Evolutionary conservation across 176 grass and related monocot species (phyloP), one percentile per base, ranked within the genome.

Genomic region (Leersia perrieri): DNA sequence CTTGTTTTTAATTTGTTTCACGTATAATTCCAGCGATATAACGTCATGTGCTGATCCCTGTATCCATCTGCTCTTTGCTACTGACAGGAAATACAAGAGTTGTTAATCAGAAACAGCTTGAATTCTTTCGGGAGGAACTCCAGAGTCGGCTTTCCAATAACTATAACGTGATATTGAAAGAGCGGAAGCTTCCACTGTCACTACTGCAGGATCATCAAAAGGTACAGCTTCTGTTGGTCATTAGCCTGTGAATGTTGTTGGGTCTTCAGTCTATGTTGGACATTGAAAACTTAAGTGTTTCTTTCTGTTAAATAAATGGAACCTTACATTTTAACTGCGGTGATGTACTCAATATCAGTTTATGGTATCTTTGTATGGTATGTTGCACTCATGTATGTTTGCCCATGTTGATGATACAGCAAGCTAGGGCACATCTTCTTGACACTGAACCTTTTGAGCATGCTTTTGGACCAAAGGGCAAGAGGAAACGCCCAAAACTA

Each of bases 381-480:
- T 34, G 3, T 65, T 70, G 55, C 71, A 65, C 25, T 76, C 62
- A 80, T 63, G 7, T 33, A 70, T 60, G 40, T 76, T 64, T 28
- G 27, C 28, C 75, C 67, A 3, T 75, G 7, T 85, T 81, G 39
- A 86, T 86, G 33, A 77, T 90, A 69, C 86, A 98, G 95, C 90
- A 94, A 89, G 90, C 92, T 5, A 94, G 84, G 62, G 86, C 95
- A 10, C 95, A 95, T 86, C 86, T 98, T 80, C 92, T 98, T 86
- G 90, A 98, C n/a, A 81, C 80, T 10, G 78, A 98, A 63, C 86
- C 92, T 63, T 98, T 98, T 91, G 79, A 87, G 28, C 88, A 95
- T 91, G 92, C 88, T 62, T 98, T 98, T 85, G 95, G 95, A 55
- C 95, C 95, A 22, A 98, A 98, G 79, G 89, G 87, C 9, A 98